Evolutionary conservation across 2,329 filamentous ascomycete genomes (phyloP).

Genomic region (Ophiosphaerella korrae): DNA sequence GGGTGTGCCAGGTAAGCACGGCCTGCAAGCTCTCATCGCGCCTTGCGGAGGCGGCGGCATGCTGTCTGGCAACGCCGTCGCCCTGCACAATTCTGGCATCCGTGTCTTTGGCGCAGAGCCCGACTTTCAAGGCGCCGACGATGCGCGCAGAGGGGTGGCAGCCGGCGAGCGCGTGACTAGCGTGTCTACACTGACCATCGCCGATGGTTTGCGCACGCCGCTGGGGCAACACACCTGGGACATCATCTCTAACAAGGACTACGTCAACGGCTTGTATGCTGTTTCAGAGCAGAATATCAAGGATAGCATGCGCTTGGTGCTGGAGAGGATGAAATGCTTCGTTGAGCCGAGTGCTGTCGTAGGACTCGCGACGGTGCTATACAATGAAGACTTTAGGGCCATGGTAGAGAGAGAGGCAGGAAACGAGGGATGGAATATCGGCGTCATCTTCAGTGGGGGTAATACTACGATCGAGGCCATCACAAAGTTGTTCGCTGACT

Average conservation of each 20-base stretch:
- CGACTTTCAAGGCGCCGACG: constrained; percentile 79
- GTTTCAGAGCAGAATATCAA: constrained; percentile 85
- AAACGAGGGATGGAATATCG: constrained; percentile 73
- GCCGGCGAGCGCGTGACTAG: constrained; percentile 66
- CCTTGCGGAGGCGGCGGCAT: constrained; percentile 90
- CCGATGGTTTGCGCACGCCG: constrained; percentile 85
- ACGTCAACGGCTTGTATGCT: constrained; percentile 72
- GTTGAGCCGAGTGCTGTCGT: constrained; percentile 89
- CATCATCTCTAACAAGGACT: constrained; percentile 72
- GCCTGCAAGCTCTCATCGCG: constrained; percentile 66
- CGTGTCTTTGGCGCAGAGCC: constrained; percentile 88
- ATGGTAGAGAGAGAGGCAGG: constrained; percentile 74
- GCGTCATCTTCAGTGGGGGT: constrained; percentile 66
- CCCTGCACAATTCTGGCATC: constrained; percentile 72
- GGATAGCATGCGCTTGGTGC: constrained; percentile 73
- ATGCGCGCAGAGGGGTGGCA: constrained; percentile 73
- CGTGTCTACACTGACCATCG: constrained; percentile 80
- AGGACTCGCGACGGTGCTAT: constrained; percentile 80
- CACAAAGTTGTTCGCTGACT: constrained; percentile 56
- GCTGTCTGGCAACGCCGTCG: constrained; percentile 80
- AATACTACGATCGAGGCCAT: constrained; percentile 69
- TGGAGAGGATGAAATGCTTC: constrained; percentile 88
- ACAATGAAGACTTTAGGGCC: constrained; percentile 75
- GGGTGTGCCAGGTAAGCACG: constrained; percentile 22
- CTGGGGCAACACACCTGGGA: constrained; percentile 77